Conservation (phyloP, 805 yeast species). For the Yueomyces sinensis region DNA sequence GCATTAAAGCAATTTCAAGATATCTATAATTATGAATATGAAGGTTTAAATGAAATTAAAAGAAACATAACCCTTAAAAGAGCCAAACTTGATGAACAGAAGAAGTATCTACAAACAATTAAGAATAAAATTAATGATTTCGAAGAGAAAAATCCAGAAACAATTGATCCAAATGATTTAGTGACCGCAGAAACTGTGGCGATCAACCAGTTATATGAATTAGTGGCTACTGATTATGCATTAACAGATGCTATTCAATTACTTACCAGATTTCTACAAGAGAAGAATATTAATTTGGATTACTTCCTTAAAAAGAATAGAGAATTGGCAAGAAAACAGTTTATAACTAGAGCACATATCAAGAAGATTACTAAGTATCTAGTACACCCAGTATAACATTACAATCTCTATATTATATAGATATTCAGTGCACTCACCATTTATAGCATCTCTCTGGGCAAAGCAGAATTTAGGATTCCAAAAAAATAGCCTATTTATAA, state of each 20-base stretch:
- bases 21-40: slow-evolving; percentile 26
- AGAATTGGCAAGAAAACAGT: slow-evolving; percentile 51
- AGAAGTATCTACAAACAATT: slow-evolving; percentile 19
- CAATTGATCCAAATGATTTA: slow-evolving; percentile 29
- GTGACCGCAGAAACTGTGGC: slow-evolving; percentile 40
- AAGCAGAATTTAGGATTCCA: no score
- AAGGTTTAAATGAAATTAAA: slow-evolving; percentile 15
- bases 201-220: slow-evolving; percentile 34
- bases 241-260: slow-evolving; percentile 54
- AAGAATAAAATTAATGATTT: slow-evolving; percentile 20
- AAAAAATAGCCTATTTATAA: no score
- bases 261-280: slow-evolving; percentile 22
- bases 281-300: slow-evolving; percentile 12
- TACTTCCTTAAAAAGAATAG: slow-evolving; percentile 30
- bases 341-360: slow-evolving; percentile 35
- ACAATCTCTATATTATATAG: no score
- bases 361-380: slow-evolving; percentile 23
- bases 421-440: no score
- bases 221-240: slow-evolving; percentile 55
- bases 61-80: slow-evolving; percentile 19
- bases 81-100: slow-evolving; percentile 18
- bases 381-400: no score
- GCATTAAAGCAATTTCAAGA: slow-evolving; percentile 27
- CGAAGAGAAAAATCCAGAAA: slow-evolving; percentile 10
- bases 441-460: no score